Conservation (phyloP, 306 rosid genomes). For the Neltuma alba region DNA sequence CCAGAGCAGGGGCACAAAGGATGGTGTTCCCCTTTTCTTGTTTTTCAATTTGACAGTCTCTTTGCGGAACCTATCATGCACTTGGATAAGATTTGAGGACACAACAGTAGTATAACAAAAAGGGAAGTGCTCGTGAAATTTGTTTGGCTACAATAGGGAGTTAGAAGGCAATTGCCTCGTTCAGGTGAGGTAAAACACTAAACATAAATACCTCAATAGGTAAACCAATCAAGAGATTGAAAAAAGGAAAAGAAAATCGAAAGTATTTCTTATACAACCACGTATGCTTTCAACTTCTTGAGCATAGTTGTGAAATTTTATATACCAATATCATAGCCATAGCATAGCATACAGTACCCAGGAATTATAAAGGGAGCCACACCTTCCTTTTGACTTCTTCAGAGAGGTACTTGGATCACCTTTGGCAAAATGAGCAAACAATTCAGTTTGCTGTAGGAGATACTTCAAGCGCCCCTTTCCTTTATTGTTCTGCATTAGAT, state of each 20-base stretch:
- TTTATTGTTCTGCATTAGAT: slow-evolving; percentile 64
- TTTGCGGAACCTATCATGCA: background rate
- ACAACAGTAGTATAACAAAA: background rate
- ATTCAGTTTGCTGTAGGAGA: slow-evolving; percentile 95
- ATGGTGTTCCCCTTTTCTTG: background rate
- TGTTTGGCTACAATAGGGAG: background rate
- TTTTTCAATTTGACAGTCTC: background rate
- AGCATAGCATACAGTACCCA: slow-evolving; percentile 1
- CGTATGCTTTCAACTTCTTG: background rate
- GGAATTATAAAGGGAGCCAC: slow-evolving; percentile 17
- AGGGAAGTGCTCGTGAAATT: background rate
- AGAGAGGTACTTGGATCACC: slow-evolving; percentile 75
- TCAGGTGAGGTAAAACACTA: slow-evolving; percentile 11
- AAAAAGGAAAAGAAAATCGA: no score
- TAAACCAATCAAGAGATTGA: background rate
- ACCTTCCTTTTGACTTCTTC: slow-evolving; percentile 88
- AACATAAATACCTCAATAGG: background rate
- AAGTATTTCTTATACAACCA: background rate
- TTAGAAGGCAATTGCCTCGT: slow-evolving; percentile 5
- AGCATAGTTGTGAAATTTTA: background rate
- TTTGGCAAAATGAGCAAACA: slow-evolving; percentile 97
- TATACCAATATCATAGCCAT: background rate
- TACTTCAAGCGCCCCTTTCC: slow-evolving; percentile 94
- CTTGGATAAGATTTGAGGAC: background rate
- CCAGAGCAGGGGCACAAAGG: background rate